These are phyloP conservation scores for Oxyria digyna DNA, from an alignment of 148 eudicot species.

Conservation along the genomic window DNA sequence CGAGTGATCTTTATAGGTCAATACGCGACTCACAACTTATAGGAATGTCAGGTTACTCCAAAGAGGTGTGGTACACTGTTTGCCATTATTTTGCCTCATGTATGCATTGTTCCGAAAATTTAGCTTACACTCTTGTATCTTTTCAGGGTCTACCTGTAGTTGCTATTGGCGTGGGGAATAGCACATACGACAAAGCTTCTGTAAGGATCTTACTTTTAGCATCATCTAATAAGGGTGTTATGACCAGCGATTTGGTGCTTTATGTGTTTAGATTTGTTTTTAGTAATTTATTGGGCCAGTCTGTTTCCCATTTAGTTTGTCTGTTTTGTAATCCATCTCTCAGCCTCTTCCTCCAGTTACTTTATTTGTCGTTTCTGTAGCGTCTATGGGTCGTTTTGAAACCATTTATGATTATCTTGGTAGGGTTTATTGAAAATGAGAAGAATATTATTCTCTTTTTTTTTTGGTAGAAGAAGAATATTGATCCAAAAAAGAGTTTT, in stretches of 20 bases:
- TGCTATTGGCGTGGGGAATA: slow-evolving; percentile 86
- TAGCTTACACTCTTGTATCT: not conserved
- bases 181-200: slow-evolving; percentile 90
- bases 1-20: slow-evolving; percentile 58
- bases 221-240: not conserved
- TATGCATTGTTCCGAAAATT: not conserved
- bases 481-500: not conserved
- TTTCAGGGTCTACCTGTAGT: slow-evolving; percentile 84
- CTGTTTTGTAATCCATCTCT: not conserved
- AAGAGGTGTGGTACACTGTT: slow-evolving; percentile 38
- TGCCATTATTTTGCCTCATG: not conserved
- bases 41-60: slow-evolving; percentile 86
- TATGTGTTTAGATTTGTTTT: not conserved
- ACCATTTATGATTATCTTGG: not conserved
- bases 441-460: not conserved
- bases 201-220: slow-evolving; percentile 34
- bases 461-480: no score
- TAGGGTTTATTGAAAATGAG: not conserved
- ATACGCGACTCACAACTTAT: slow-evolving; percentile 85
- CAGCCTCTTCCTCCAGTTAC: not conserved
- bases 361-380: not conserved
- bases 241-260: not conserved
- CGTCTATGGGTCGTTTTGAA: not conserved
- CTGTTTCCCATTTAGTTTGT: not conserved
- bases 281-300: not conserved